Evolutionary conservation across 306 rosid species (phyloP), one percentile per base, ranked within the genome.

Genomic region (Fragaria ananassa): DNA sequence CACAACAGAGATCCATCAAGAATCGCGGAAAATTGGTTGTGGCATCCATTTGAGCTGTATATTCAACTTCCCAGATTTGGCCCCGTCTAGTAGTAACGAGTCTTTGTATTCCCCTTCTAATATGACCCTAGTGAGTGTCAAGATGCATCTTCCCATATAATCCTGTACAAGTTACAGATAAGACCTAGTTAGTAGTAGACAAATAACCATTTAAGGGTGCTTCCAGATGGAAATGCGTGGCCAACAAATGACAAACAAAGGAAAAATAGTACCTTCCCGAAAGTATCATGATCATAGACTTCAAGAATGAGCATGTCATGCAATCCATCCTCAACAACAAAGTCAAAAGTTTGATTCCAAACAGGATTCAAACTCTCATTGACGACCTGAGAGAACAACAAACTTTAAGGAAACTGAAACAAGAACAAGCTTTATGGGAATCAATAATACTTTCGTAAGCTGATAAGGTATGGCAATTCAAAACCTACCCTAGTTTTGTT

Each of bases 291-390:
- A 83, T 95, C 99, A 85, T 88, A 95, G 68, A 92, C 91, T 84
- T 95, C 99, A 39, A 88, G 84, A 4, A 95, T 83, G 46, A 95
- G 89, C 99, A 95, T 92, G 74, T 95, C 99, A 78, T 95, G 98
- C 73, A 95, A 81, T 63, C 99, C 99, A 76, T 95, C 99, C 85
- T 95, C 98, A 6, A 95, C 98, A 49, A 95, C 97, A 61, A 91
- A 92, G 87, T 96, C 98, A 54, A 89, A 96, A 75, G 98, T 96
- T 79, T 96, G 99, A 85, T 92, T 96, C 99, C 99, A 96, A 44
- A 91, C 90, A 34, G 99, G 99, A 89, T 92, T 89, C 86, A 92
- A 89, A 86, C 84, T 79, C 11, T 96, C 91, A 80, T 91, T 96
- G 66, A 96, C 97, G 67, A 96, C 99, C 99, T 96, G 87, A 71